Conservation (phyloP, 139 green algal genomes). For the Diplosphaera chodatii region DNA sequence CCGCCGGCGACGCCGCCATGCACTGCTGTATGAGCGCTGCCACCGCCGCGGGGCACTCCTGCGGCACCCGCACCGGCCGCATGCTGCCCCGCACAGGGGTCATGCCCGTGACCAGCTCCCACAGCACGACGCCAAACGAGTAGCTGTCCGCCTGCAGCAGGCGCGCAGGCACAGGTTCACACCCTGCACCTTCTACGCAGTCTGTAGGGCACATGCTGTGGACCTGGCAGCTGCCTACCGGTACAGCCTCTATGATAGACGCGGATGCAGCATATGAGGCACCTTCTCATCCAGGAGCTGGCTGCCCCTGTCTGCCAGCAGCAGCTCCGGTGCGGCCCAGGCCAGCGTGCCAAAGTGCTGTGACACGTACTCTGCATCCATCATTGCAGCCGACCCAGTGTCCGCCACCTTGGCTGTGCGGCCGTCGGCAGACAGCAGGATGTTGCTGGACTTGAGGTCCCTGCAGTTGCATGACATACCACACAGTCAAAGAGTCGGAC, state of each 20-base stretch:
- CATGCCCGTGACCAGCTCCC: constrained; percentile 17
- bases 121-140: constrained; percentile 15
- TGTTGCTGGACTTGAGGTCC: constrained; percentile 33
- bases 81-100: constrained; percentile 6
- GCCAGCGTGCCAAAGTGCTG: constrained; percentile 22
- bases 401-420: constrained; percentile 38
- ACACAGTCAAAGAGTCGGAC: too few species aligned
- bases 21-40: constrained; percentile 11
- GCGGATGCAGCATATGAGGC: too few species aligned
- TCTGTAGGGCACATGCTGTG: too few species aligned
- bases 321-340: constrained; percentile 29
- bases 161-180: too few species aligned
- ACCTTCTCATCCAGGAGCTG: neutral
- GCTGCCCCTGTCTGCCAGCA: constrained; percentile 18
- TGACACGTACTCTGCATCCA: constrained; percentile 22
- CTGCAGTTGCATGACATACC: too few species aligned
- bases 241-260: too few species aligned
- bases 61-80: constrained; percentile 9
- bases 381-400: constrained; percentile 26
- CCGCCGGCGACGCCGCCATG: neutral
- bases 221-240: too few species aligned
- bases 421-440: constrained; percentile 23
- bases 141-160: constrained; percentile 22
- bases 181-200: too few species aligned
- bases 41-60: constrained; percentile 17